Percentiles rank a stretch among this genome's conserved stretches.
Evolutionary conservation across 805 yeast species (phyloP).

Genomic region (Candida nonsorbophila): DNA sequence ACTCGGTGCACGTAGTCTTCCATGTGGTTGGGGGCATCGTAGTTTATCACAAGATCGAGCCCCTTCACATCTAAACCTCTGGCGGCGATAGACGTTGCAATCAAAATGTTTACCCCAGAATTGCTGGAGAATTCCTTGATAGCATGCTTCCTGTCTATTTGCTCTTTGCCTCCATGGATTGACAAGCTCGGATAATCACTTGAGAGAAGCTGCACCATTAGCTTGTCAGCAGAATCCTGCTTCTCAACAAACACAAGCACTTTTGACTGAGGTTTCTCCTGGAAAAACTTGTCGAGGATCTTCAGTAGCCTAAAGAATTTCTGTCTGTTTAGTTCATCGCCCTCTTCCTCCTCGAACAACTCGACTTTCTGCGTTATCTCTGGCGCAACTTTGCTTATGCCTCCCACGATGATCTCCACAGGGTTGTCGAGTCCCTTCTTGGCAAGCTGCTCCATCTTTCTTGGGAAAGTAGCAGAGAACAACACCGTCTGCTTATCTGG

Average conservation of each 20-base stretch:
- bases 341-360: slow-evolving; percentile 45
- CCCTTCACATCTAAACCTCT: slow-evolving; percentile 93
- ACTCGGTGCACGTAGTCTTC: slow-evolving; percentile 96
- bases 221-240: slow-evolving; percentile 77
- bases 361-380: slow-evolving; percentile 72
- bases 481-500: slow-evolving; percentile 87
- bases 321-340: slow-evolving; percentile 17
- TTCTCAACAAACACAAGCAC: slow-evolving; percentile 81
- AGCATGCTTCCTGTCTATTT: slow-evolving; percentile 72
- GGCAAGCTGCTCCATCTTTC: slow-evolving; percentile 72
- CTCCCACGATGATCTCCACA: slow-evolving; percentile 74
- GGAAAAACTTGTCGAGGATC: slow-evolving; percentile 44
- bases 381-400: slow-evolving; percentile 72
- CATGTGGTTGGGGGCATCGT: slow-evolving; percentile 72
- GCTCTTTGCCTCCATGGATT: slow-evolving; percentile 91
- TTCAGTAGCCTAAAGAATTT: slow-evolving; percentile 55
- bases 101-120: slow-evolving; percentile 57
- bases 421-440: slow-evolving; percentile 58
- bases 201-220: slow-evolving; percentile 48
- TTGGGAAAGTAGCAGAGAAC: slow-evolving; percentile 92
- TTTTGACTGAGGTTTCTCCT: slow-evolving; percentile 36
- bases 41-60: slow-evolving; percentile 70
- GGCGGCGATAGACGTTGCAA: slow-evolving; percentile 94
- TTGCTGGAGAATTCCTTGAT: slow-evolving; percentile 55
- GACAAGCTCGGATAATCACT: slow-evolving; percentile 58